Conservation (phyloP, 257 asterid genomes). For the Solanum rostratum region DNA sequence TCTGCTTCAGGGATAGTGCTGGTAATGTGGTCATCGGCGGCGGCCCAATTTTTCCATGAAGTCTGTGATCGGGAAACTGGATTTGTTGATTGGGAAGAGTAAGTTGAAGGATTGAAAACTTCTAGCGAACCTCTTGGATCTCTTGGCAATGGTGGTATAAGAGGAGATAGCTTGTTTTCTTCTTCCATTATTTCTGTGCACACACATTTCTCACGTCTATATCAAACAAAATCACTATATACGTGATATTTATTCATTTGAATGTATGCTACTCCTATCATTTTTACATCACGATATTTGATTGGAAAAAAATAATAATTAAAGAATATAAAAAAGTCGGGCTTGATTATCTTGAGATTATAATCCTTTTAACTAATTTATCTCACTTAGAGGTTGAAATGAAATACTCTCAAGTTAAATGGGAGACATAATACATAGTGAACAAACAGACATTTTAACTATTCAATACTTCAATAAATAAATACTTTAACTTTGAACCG, state of each 20-base stretch:
- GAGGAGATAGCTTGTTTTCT: constrained; percentile 21
- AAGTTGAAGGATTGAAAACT: constrained; percentile 64
- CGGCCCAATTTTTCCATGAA: constrained; percentile 41
- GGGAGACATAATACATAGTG: no score
- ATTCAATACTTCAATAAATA: no score
- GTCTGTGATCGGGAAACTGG: constrained; percentile 35
- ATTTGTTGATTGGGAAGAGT: constrained; percentile 11
- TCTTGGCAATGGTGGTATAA: constrained; percentile 47
- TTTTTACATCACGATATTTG: not conserved
- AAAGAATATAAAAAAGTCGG: no score
- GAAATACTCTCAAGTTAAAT: no score
- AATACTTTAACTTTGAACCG: no score
- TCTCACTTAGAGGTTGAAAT: no score
- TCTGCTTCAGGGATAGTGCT: not conserved
- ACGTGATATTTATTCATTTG: not conserved
- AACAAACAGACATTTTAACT: no score
- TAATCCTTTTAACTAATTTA: no score
- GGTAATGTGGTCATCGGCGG: not conserved
- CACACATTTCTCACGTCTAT: not conserved
- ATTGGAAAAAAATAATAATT: no score
- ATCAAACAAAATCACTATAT: not conserved
- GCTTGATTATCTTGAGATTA: no score
- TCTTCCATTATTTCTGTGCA: constrained; percentile 39
- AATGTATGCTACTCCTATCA: no score
- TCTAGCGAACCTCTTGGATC: constrained; percentile 81